Conservation (phyloP, 345 rosid genomes). For the Brassica incana region DNA sequence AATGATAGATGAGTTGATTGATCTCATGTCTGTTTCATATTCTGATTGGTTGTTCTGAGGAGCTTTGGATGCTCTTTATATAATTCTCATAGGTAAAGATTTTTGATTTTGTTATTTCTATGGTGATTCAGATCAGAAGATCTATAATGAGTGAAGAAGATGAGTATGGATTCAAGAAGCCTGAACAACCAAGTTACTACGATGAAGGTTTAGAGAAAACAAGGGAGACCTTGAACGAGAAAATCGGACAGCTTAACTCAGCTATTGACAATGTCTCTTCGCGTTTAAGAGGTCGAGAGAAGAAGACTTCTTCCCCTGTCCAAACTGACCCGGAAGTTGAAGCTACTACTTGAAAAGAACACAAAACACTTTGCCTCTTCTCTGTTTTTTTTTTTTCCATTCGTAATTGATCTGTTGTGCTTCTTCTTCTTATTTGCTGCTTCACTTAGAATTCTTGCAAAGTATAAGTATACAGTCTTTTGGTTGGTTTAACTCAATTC, state of each 20-base stretch:
- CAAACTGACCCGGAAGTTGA: constrained; percentile 70
- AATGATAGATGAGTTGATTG: background rate
- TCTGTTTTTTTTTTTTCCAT: background rate
- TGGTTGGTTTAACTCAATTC: background rate
- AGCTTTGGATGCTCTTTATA: background rate
- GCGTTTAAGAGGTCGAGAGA: constrained; percentile 70
- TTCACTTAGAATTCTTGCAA: constrained; percentile 19
- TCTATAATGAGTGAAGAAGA: constrained; percentile 77
- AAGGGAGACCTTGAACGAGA: constrained; percentile 78
- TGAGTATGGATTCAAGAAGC: constrained; percentile 70
- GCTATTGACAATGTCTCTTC: constrained; percentile 92
- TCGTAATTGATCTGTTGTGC: background rate
- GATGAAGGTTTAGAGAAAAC: constrained; percentile 95
- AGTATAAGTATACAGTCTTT: constrained; percentile 14
- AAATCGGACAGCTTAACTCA: constrained; percentile 81
- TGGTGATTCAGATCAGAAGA: constrained; percentile 62
- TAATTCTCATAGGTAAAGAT: constrained; percentile 7
- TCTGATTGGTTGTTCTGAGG: background rate
- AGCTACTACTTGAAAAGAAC: constrained; percentile 47
- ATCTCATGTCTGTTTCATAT: background rate
- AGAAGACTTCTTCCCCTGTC: constrained; percentile 38
- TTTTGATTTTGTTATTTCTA: too few relatives aligned
- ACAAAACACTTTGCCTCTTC: background rate
- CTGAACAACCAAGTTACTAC: constrained; percentile 69
- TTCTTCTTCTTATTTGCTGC: background rate